A percentile compares a stretch with the other conserved stretches of the same genome.
Conservation (phyloP, 1,284 basidiomycete genomes). For the Austroboletus novae-zelandiae region DNA sequence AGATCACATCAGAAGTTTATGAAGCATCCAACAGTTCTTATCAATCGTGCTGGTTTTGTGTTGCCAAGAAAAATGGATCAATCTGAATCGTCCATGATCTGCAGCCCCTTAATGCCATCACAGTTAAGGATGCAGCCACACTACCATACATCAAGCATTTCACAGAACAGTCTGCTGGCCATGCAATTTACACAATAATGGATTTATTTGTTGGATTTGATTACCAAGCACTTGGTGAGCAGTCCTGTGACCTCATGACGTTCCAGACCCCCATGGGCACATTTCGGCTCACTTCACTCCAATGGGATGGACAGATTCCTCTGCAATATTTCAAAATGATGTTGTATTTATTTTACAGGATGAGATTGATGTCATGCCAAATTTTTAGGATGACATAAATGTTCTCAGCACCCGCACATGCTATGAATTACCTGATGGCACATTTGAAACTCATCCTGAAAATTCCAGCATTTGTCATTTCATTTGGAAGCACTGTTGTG, state of each 20-base stretch:
- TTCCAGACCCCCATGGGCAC: constrained; percentile 27
- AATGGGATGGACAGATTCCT: constrained; percentile 39
- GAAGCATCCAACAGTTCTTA: constrained; percentile 38
- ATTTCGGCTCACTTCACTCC: constrained; percentile 23
- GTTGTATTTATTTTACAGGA: constrained; percentile 35
- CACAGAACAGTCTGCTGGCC: constrained; percentile 3
- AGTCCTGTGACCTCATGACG: constrained; percentile 23
- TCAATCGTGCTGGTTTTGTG: constrained; percentile 16
- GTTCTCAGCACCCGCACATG: too few relatives aligned
- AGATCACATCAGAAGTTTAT: too few relatives aligned
- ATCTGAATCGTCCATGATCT: constrained; percentile 24
- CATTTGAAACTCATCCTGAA: too few relatives aligned
- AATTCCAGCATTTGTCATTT: too few relatives aligned
- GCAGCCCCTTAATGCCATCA: constrained; percentile 28
- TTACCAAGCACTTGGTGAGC: neutral
- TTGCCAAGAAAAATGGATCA: constrained; percentile 6
- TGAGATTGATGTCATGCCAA: constrained; percentile 32
- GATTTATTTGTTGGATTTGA: constrained; percentile 3
- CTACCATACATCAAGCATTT: constrained; percentile 5
- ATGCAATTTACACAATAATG: constrained; percentile 20
- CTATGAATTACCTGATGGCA: too few relatives aligned
- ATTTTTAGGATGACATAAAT: too few relatives aligned
- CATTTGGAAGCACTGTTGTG: too few relatives aligned
- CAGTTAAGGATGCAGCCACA: constrained; percentile 19
- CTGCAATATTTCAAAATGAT: constrained; percentile 10